Percentiles rank a stretch among this genome's conserved stretches.
Evolutionary conservation across 2,329 filamentous ascomycete genomes (phyloP).

Genomic region (Aspergillus ruber): DNA sequence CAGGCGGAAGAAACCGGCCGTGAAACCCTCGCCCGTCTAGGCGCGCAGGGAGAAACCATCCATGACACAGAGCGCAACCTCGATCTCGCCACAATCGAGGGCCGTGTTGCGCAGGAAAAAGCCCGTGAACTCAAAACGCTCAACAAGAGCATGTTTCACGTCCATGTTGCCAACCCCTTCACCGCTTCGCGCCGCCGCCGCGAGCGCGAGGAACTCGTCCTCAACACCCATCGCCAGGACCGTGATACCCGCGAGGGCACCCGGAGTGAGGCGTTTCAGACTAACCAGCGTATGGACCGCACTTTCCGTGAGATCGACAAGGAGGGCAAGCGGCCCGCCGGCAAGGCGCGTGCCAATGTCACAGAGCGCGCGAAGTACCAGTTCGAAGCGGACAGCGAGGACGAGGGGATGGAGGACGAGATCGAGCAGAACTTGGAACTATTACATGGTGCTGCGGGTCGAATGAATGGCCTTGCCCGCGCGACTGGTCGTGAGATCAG

Average conservation of each 20-base stretch:
- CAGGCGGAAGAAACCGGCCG: slow-evolving; percentile 66
- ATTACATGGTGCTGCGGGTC: slow-evolving; percentile 56
- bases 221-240: slow-evolving; percentile 58
- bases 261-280: slow-evolving; percentile 46
- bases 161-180: slow-evolving; percentile 72
- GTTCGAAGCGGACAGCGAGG: slow-evolving; percentile 68
- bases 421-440: slow-evolving; percentile 61
- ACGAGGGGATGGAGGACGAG: slow-evolving; percentile 64
- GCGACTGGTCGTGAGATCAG: slow-evolving; percentile 72
- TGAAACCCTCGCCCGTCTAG: slow-evolving; percentile 65
- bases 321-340: slow-evolving; percentile 39
- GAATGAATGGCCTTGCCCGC: slow-evolving; percentile 65
- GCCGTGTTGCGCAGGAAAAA: slow-evolving; percentile 69
- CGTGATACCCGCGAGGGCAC: slow-evolving; percentile 53
- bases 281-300: slow-evolving; percentile 55
- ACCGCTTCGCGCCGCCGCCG: slow-evolving; percentile 60
- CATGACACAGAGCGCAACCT: slow-evolving; percentile 79
- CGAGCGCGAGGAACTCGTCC: slow-evolving; percentile 60
- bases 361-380: slow-evolving; percentile 67
- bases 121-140: slow-evolving; percentile 76
- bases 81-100: slow-evolving; percentile 70
- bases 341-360: slow-evolving; percentile 47
- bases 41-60: slow-evolving; percentile 71
- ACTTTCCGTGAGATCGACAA: slow-evolving; percentile 60
- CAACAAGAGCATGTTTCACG: slow-evolving; percentile 85